A percentile compares a stretch with the other conserved stretches of the same genome.
These are phyloP conservation scores for Globisporangium nodosum DNA, from an alignment of 352 stramenopile genomes.

Conservation along the genomic window DNA sequence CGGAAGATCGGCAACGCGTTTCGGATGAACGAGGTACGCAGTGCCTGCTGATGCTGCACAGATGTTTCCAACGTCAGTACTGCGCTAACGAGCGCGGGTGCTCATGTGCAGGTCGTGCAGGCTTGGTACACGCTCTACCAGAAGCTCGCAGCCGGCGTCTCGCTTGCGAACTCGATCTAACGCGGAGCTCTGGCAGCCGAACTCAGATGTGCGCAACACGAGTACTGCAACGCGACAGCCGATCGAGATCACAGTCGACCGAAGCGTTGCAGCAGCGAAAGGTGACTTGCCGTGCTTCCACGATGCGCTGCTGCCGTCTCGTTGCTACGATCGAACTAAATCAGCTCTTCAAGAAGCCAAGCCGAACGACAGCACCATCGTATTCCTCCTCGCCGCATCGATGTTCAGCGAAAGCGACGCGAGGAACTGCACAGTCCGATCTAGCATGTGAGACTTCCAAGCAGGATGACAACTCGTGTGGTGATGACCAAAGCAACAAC, in stretches of 20 bases:
- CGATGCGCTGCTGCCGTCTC: too few species aligned
- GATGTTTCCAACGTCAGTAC: not conserved
- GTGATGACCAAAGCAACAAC: not conserved
- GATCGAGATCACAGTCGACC: not conserved
- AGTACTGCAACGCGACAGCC: not conserved
- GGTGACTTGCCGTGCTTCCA: not conserved
- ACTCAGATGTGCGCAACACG: not conserved
- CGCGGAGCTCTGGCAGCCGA: not conserved
- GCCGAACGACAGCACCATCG: not conserved
- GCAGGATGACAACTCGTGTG: not conserved
- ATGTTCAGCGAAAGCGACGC: not conserved
- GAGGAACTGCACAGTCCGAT: not conserved
- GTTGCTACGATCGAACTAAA: too few species aligned
- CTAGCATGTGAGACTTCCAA: not conserved
- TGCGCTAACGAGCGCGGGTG: not conserved
- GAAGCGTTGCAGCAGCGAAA: not conserved
- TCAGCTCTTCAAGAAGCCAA: not conserved
- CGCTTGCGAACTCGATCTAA: slow-evolving; percentile 14
- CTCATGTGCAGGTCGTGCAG: slow-evolving; percentile 24
- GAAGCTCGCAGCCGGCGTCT: slow-evolving; percentile 18
- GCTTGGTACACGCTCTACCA: slow-evolving; percentile 32
- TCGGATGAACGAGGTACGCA: slow-evolving; percentile 65
- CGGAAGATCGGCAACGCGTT: slow-evolving; percentile 79
- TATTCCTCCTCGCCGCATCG: not conserved
- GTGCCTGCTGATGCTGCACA: not conserved